phyloP scores from a whole-genome alignment of 352 stramenopile species.

The Pythium scleroteichum region DNA sequence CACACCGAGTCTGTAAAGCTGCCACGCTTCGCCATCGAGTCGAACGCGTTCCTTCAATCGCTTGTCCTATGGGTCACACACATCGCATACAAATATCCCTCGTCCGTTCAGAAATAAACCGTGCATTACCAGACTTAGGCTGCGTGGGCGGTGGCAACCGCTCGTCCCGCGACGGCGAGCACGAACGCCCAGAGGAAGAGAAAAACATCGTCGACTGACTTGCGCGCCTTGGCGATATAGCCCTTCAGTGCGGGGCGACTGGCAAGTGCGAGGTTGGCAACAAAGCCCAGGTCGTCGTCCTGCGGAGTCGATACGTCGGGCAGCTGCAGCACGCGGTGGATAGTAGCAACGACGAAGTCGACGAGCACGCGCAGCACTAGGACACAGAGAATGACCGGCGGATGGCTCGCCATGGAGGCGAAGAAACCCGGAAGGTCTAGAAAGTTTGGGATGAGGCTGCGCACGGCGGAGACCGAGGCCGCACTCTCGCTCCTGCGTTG shows the following conservation, averaged over 20 bases:
- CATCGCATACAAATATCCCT: neutral
- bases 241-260: slow-evolving; percentile 66
- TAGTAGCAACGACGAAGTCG: slow-evolving; percentile 30
- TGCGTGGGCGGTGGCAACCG: slow-evolving; percentile 9
- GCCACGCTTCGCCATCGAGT: slow-evolving; percentile 7
- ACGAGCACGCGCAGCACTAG: slow-evolving; percentile 61
- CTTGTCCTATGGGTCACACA: slow-evolving; percentile 2
- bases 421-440: slow-evolving; percentile 54
- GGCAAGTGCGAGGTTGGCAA: slow-evolving; percentile 59
- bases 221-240: slow-evolving; percentile 66
- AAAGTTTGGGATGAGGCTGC: slow-evolving; percentile 54
- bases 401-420: slow-evolving; percentile 48
- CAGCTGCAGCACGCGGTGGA: slow-evolving; percentile 49
- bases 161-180: slow-evolving; percentile 44
- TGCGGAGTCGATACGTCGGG: slow-evolving; percentile 65
- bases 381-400: slow-evolving; percentile 66
- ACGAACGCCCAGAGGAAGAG: slow-evolving; percentile 74
- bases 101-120: slow-evolving; percentile 9
- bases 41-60: neutral
- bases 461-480: slow-evolving; percentile 13
- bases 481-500: slow-evolving; percentile 37
- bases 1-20: slow-evolving; percentile 1
- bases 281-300: slow-evolving; percentile 65
- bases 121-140: slow-evolving; percentile 17
- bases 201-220: slow-evolving; percentile 73